These are phyloP conservation scores for Stephania yunnanensis DNA, from an alignment of 164 flowering plant species.

Conservation along the genomic window DNA sequence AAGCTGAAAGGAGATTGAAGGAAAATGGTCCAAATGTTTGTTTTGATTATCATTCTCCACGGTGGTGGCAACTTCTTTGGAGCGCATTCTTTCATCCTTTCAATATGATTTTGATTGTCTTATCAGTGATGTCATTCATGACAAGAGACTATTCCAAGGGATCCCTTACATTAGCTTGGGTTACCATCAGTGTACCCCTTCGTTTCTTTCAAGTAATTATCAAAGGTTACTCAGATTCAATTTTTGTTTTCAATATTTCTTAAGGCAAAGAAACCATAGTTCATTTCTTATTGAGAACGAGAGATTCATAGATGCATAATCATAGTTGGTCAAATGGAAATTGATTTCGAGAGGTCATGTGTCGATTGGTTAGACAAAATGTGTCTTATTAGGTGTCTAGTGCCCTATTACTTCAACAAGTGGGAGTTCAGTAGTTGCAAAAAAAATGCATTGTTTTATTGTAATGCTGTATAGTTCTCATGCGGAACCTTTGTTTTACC, in stretches of 20 bases:
- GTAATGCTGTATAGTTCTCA: not conserved
- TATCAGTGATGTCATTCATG: slow-evolving; percentile 51
- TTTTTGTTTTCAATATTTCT: not conserved
- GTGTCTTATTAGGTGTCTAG: not conserved
- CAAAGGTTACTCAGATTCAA: not conserved
- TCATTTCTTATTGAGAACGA: not conserved
- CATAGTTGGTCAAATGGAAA: not conserved
- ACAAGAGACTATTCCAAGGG: slow-evolving; percentile 58
- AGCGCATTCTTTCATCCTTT: slow-evolving; percentile 76
- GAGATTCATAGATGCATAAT: not conserved
- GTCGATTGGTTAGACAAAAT: not conserved
- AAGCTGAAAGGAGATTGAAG: slow-evolving; percentile 58
- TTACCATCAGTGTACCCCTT: slow-evolving; percentile 60
- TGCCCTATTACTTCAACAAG: not conserved
- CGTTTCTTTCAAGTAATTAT: slow-evolving; percentile 63
- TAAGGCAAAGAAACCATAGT: not conserved
- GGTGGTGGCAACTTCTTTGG: slow-evolving; percentile 81
- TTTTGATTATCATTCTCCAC: slow-evolving; percentile 43
- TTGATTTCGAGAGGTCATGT: not conserved
- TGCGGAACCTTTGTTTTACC: not conserved
- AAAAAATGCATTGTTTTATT: no score
- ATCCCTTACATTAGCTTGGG: slow-evolving; percentile 57
- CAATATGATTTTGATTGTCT: slow-evolving; percentile 58
- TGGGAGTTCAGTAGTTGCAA: not conserved
- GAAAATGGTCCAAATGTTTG: slow-evolving; percentile 74